Percentiles rank a stretch among this genome's conserved stretches.
These are phyloP conservation scores for Xylaria castorea DNA, from an alignment of 495 filamentous ascomycete genomes.

Conservation along the genomic window DNA sequence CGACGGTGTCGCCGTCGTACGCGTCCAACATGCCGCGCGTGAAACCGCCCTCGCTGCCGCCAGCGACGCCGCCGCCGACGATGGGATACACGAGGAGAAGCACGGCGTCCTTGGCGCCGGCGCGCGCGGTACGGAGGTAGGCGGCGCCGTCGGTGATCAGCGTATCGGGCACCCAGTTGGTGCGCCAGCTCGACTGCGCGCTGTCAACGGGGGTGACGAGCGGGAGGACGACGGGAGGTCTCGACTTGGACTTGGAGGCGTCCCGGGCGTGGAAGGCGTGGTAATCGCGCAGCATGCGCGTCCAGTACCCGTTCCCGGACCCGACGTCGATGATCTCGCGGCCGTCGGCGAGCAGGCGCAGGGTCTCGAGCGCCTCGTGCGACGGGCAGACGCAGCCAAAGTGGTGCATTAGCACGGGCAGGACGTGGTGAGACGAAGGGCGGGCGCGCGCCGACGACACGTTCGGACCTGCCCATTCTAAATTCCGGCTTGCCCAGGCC, in stretches of 20 bases:
- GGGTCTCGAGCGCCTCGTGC: slow-evolving; percentile 59
- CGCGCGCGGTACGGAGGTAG: slow-evolving; percentile 45
- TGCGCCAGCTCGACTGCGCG: slow-evolving; percentile 60
- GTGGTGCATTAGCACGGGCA: slow-evolving; percentile 71
- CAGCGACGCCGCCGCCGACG: slow-evolving; percentile 50
- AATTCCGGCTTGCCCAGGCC: slow-evolving; percentile 51
- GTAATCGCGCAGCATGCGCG: slow-evolving; percentile 60
- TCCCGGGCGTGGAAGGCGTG: slow-evolving; percentile 40
- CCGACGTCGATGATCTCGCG: slow-evolving; percentile 60
- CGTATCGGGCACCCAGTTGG: slow-evolving; percentile 65
- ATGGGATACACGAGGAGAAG: slow-evolving; percentile 69
- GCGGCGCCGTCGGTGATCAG: slow-evolving; percentile 52
- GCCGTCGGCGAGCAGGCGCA: slow-evolving; percentile 51
- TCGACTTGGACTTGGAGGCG: slow-evolving; percentile 8
- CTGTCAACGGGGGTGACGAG: slow-evolving; percentile 55
- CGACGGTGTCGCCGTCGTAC: slow-evolving; percentile 63
- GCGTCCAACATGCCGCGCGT: slow-evolving; percentile 57
- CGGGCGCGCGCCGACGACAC: slow-evolving; percentile 34
- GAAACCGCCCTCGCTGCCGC: slow-evolving; percentile 51
- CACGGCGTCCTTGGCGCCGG: slow-evolving; percentile 52
- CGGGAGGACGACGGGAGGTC: slow-evolving; percentile 36
- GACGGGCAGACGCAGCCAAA: slow-evolving; percentile 67
- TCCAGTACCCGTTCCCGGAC: slow-evolving; percentile 69
- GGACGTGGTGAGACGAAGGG: slow-evolving; percentile 58
- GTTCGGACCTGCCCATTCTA: slow-evolving; percentile 61